A percentile compares a stretch with the other conserved stretches of the same genome.
These are phyloP conservation scores for Oenanthe javanica DNA, from an alignment of 140 eudicot genomes.

Conservation along the genomic window DNA sequence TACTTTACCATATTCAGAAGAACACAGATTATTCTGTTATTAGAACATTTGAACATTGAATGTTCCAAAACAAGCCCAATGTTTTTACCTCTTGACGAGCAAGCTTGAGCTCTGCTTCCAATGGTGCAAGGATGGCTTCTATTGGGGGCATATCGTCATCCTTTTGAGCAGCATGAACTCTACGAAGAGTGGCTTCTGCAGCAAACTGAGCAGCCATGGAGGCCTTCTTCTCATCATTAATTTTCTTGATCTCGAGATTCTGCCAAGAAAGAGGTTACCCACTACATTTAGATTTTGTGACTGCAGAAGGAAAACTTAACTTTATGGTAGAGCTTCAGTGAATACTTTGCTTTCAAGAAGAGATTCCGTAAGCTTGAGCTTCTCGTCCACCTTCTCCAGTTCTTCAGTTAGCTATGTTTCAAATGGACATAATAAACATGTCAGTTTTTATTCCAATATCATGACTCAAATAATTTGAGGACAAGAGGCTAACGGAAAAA, in stretches of 20 bases:
- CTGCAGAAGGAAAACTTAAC: constrained; percentile 4
- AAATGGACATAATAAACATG: constrained; percentile 3
- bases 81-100: constrained; percentile 17
- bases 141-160: constrained; percentile 24
- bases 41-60: background rate
- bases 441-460: constrained; percentile 19
- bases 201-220: constrained; percentile 82
- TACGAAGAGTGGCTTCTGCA: constrained; percentile 73
- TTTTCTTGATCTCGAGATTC: constrained; percentile 42
- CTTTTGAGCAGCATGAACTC: constrained; percentile 66
- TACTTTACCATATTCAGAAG: background rate
- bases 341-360: constrained; percentile 83
- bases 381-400: constrained; percentile 75
- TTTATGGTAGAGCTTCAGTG: constrained; percentile 17
- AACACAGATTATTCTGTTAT: background rate
- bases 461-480: background rate
- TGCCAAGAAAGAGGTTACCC: constrained; percentile 23
- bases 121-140: constrained; percentile 20
- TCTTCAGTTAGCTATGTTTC: constrained; percentile 70
- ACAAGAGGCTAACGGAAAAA: background rate
- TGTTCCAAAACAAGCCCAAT: background rate
- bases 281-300: constrained; percentile 4
- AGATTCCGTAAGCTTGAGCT: constrained; percentile 85
- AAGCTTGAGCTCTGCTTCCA: constrained; percentile 20
- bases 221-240: constrained; percentile 69